Evolutionary conservation across 78 protist species (phyloP).

Genomic region (Dictyostelium brefeldianum): DNA sequence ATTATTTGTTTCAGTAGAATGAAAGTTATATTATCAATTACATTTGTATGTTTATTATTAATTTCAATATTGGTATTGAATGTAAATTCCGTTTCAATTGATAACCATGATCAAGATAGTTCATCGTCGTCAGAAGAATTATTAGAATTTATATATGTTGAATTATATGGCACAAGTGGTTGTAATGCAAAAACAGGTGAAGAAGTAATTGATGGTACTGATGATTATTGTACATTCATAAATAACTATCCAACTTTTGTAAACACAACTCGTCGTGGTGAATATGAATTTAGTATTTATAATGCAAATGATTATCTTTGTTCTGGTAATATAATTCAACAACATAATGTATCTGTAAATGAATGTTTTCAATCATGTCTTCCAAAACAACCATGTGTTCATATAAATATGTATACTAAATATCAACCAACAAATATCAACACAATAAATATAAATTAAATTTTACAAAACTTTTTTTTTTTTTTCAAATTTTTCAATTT

Average conservation of each 20-base stretch:
- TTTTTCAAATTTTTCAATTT: neutral
- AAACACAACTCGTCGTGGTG: neutral
- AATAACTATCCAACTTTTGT: neutral
- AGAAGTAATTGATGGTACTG: neutral
- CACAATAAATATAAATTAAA: no score
- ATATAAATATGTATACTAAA: neutral
- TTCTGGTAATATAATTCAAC: neutral
- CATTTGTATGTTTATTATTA: no score
- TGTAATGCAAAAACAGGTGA: neutral
- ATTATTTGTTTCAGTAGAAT: no score
- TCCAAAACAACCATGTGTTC: neutral
- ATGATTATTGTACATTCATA: neutral
- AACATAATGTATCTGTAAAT: neutral
- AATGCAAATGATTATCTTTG: constrained; percentile 6
- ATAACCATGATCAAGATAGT: neutral
- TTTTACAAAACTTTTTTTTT: neutral
- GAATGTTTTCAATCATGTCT: neutral
- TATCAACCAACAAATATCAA: neutral
- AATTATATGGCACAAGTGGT: neutral
- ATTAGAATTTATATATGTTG: neutral
- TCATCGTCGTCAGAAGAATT: neutral
- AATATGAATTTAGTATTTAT: neutral
- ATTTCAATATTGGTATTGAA: no score
- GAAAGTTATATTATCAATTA: no score
- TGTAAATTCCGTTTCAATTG: no score